These are phyloP conservation scores for Tulasnella sp. DNA, from an alignment of 768 basidiomycete genomes.

Conservation along the genomic window DNA sequence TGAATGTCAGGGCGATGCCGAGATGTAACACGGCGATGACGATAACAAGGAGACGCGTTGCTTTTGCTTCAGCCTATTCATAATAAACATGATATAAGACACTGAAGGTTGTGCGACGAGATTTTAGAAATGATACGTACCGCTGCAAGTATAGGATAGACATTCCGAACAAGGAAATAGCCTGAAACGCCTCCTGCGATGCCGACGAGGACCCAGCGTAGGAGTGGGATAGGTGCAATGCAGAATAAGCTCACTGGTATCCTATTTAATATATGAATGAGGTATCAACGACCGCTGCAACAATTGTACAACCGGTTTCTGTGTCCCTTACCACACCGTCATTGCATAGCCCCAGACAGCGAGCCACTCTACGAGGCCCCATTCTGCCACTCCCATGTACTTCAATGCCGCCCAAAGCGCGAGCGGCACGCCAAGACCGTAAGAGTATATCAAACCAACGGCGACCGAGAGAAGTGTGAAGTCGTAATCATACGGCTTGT, in stretches of 20 bases:
- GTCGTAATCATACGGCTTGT: slow-evolving; percentile 61
- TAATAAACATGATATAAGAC: neutral
- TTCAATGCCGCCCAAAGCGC: slow-evolving; percentile 75
- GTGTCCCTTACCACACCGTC: slow-evolving; percentile 22
- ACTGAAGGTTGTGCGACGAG: too few species aligned
- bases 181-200: slow-evolving; percentile 71
- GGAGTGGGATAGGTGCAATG: slow-evolving; percentile 69
- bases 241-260: slow-evolving; percentile 79
- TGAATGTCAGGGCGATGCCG: slow-evolving; percentile 74
- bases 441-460: slow-evolving; percentile 74
- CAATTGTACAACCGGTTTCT: neutral
- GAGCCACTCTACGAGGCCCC: slow-evolving; percentile 65
- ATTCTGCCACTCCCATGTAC: slow-evolving; percentile 82
- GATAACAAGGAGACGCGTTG: slow-evolving; percentile 73
- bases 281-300: slow-evolving; percentile 43
- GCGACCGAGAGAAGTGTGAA: slow-evolving; percentile 78
- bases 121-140: slow-evolving; percentile 37
- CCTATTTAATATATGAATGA: slow-evolving; percentile 82
- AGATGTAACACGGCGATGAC: slow-evolving; percentile 65
- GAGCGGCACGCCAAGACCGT: slow-evolving; percentile 73
- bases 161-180: slow-evolving; percentile 71
- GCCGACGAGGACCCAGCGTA: slow-evolving; percentile 73
- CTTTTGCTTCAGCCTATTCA: slow-evolving; percentile 70
- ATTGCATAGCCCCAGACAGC: slow-evolving; percentile 35
- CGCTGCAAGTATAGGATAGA: slow-evolving; percentile 81